Conservation (phyloP, 768 basidiomycete genomes). For the Gelatoporia subvermispora region DNA sequence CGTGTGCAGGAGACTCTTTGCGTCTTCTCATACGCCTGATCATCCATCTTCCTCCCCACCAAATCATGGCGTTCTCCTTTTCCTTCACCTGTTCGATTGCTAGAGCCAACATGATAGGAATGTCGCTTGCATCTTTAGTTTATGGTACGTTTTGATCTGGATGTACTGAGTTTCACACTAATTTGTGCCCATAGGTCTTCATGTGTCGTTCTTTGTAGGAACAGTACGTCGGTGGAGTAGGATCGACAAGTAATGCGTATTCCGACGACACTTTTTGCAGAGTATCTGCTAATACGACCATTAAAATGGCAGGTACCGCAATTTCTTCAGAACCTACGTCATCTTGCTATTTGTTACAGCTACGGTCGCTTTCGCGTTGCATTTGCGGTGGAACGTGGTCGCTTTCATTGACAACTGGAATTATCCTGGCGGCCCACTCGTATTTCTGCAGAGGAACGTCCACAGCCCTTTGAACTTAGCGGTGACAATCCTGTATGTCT, state of each 20-base stretch:
- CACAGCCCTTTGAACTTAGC: constrained; percentile 14
- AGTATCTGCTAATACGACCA: not conserved
- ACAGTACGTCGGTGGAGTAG: too few relatives aligned
- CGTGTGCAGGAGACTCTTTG: not conserved
- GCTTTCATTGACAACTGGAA: constrained; percentile 19
- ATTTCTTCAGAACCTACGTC: constrained; percentile 10
- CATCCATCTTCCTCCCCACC: not conserved
- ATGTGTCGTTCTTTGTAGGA: constrained; percentile 10
- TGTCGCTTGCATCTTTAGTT: constrained; percentile 17
- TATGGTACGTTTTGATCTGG: constrained; percentile 16
- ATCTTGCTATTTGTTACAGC: constrained; percentile 14
- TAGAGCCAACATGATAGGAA: constrained; percentile 17
- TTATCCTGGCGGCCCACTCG: constrained; percentile 17
- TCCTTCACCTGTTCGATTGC: not conserved
- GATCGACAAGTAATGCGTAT: constrained; percentile 3
- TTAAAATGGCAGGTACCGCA: not conserved
- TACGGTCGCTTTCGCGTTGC: constrained; percentile 15
- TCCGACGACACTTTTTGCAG: not conserved
- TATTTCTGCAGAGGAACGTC: constrained; percentile 16
- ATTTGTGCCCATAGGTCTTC: constrained; percentile 10
- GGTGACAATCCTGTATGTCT: constrained; percentile 21
- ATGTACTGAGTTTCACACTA: not conserved
- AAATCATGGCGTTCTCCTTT: constrained; percentile 1
- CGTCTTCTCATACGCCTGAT: not conserved
- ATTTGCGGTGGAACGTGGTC: constrained; percentile 16